Evolutionary conservation across 2,329 filamentous ascomycete species (phyloP), one percentile per base, ranked within the genome.

Genomic region (Paraphoma chrysanthemicola): DNA sequence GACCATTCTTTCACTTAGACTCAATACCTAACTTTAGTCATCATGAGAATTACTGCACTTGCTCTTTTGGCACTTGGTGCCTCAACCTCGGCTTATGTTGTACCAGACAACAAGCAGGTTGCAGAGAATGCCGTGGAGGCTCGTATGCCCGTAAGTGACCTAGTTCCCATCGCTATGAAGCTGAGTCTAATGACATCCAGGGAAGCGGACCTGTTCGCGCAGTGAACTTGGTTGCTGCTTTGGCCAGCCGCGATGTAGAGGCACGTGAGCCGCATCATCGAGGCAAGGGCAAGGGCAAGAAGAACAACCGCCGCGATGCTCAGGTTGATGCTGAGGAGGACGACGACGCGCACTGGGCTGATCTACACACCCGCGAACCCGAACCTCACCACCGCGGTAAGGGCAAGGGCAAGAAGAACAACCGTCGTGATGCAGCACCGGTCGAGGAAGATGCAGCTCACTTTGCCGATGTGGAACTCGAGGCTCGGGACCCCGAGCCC

Each of bases 31-130:
- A 53, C 50, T 53, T 58, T 59, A 52, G 64, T 64, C 64, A 73
- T 43, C 36, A 75, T 75, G 72, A 74, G 57, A 59, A 65, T 75
- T 56, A 56, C 67, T 33, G 61, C 60, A 41, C 43, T 74, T 55
- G 59, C 70, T 50, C 66, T 75, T 41, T 64, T 74, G 56, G 71
- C 69, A 59, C 63, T 75, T 12, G 68, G 70, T 64, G 71, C 70
- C 48, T 68, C 69, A 12, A 62, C 68, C 33, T 63, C 66, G 17
- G 71, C 71, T 44, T 74, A 74, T 59, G 72, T 75, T 30, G 70
- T 75, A 14, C 63, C 66, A 3, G 62, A 73, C 51, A 63, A 61
- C 47, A 59, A 63, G 38, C 56, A 56, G 29, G 53, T 48, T 16
- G 33, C 48, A 28, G 62, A 66, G 14, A 67, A 64, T 55, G 64